Conservation (phyloP, 805 yeast genomes). For the Millerago galiae region DNA sequence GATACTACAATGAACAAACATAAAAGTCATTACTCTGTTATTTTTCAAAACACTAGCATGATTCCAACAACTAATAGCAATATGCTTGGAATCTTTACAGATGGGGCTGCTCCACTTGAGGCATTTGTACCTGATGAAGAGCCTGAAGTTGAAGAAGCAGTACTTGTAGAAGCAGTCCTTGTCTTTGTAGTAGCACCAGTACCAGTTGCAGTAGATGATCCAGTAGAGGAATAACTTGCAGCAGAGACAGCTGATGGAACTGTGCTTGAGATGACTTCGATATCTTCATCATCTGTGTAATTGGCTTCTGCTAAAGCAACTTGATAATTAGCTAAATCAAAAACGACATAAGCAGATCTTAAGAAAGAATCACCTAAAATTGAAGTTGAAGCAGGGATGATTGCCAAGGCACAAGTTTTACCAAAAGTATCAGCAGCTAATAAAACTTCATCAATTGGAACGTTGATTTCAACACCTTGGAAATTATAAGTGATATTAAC, state of each 20-base stretch:
- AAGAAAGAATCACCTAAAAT: conserved; percentile 51
- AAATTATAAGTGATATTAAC: conserved; percentile 34
- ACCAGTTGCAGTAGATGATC: neutral
- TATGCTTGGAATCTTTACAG: too few species aligned
- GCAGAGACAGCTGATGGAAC: conserved; percentile 51
- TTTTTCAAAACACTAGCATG: too few species aligned
- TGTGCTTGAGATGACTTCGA: conserved; percentile 37
- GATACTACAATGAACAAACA: too few species aligned
- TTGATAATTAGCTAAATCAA: conserved; percentile 41
- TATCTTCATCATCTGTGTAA: conserved; percentile 28
- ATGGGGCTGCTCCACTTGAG: too few species aligned
- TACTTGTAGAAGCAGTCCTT: neutral
- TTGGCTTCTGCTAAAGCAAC: conserved; percentile 43
- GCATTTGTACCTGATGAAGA: too few species aligned
- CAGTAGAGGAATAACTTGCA: conserved; percentile 28
- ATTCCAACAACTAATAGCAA: too few species aligned
- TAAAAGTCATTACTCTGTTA: too few species aligned
- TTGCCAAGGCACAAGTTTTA: conserved; percentile 39
- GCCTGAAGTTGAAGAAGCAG: too few species aligned
- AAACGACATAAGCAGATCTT: conserved; percentile 46
- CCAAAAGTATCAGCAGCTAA: conserved; percentile 17
- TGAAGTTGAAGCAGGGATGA: conserved; percentile 29
- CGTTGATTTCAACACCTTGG: conserved; percentile 49
- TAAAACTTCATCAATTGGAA: conserved; percentile 37
- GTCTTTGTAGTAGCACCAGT: neutral